Conservation (phyloP, 2,329 filamentous ascomycete genomes). For the Karstenula rhodostoma region DNA sequence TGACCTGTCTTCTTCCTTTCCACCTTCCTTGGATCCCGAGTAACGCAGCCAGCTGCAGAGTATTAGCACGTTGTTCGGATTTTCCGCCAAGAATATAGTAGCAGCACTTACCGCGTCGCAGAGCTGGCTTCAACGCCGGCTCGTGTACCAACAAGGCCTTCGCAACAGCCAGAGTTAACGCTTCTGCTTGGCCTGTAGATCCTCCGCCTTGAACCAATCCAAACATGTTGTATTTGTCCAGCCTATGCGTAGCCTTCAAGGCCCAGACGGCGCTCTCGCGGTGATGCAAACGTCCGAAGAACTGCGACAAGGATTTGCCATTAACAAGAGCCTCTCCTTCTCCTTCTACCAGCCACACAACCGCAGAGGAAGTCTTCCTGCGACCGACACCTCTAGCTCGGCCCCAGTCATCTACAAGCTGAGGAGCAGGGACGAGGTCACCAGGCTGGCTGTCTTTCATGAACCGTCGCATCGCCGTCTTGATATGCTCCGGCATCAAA, state of each 20-base stretch:
- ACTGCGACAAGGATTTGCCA: conserved; percentile 81
- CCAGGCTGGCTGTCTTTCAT: conserved; percentile 77
- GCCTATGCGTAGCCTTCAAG: conserved; percentile 78
- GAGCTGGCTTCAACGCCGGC: conserved; percentile 84
- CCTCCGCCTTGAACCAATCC: conserved; percentile 85
- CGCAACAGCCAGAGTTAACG: conserved; percentile 86
- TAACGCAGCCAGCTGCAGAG: conserved; percentile 83
- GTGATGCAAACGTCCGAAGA: conserved; percentile 89
- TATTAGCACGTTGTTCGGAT: conserved; percentile 52
- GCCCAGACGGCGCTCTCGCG: conserved; percentile 95
- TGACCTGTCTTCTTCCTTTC: conserved; percentile 98
- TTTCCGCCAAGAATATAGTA: neutral
- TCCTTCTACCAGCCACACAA: conserved; percentile 89
- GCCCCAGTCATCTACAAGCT: conserved; percentile 77
- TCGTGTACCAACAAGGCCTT: conserved; percentile 91
- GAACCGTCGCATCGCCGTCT: conserved; percentile 71
- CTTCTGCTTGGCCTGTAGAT: conserved; percentile 94
- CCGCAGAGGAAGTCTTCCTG: conserved; percentile 86
- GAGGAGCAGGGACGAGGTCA: conserved; percentile 68
- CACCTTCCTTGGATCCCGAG: conserved; percentile 87
- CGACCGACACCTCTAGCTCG: conserved; percentile 81
- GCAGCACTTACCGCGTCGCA: conserved; percentile 80
- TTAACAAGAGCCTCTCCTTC: conserved; percentile 91
- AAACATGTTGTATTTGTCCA: conserved; percentile 98
- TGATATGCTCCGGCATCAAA: conserved; percentile 75